Base-by-base conservation (phyloP, 192 early-diverging fungal genomes). In the Allomyces macrogynus region DNA sequence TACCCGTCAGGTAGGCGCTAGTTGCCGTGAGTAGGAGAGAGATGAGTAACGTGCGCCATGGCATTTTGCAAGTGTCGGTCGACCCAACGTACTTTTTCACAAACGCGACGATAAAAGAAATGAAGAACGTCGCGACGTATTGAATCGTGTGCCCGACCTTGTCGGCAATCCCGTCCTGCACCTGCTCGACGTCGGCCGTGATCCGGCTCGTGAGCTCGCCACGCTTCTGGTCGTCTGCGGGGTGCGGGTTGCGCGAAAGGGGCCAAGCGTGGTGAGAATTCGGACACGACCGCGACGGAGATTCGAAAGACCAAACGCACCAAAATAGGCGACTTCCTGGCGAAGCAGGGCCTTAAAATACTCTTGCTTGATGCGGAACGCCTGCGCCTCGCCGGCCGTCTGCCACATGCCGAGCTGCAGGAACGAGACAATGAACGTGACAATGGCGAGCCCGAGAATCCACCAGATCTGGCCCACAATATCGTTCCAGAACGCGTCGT, bases 291-390 rank as follows among this genome's bases (percentile, higher is more conserved):
- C 32, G 32, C 32, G 5, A 40, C 32, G 5, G 5, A 3, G 26
- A 40, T 0, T 40, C 7, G 32, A 40, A 40, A 40, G 32, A 7
- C 32, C 32, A 3, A 40, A 40, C 32, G 3, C 7, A 40, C 32
- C 93, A 70, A 93, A 93, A 84, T 88, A 97, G 20, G 79, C 81
- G 49, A 90, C 82, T 26, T 94, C 86, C 71, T 97, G 93, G 54
- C 89, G 80, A 63, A 97, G 77, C 63, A 94, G 84, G 7, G 88
- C 70, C 42, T 76, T 71, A 26, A 92, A 81, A 67, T 92, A 97
- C 40, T 63, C 66, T 68, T 84, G 76, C n/a, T 91, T 78, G 61
- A 94, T 81, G 20, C 92, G 80, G 65, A 85, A 81, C 43, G 84
- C 71, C 40, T 83, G 84, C 27, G 76, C 75, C 71, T 84, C 85